Evolutionary conservation across 495 filamentous ascomycete genomes (phyloP).

Genomic region (Aspergillus campestris): DNA sequence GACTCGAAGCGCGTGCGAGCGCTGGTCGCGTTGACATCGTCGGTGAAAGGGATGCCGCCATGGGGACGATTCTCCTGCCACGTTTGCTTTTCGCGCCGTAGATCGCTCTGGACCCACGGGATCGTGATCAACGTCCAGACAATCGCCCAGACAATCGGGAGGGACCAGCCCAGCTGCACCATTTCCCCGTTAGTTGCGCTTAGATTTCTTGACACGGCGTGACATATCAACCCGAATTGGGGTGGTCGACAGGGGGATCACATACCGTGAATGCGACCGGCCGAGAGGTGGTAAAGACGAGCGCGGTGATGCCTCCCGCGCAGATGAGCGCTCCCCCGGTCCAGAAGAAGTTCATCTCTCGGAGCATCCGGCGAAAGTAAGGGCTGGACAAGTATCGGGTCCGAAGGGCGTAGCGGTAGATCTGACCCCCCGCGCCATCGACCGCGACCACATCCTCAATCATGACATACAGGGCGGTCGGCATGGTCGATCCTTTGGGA

Average conservation of each 20-base stretch:
- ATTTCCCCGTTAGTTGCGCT: conserved; percentile 6
- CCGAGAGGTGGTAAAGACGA: conserved; percentile 54
- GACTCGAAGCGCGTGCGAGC: conserved; percentile 35
- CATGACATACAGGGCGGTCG: conserved; percentile 63
- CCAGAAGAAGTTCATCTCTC: conserved; percentile 71
- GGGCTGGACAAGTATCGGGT: conserved; percentile 62
- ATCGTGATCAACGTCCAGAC: conserved; percentile 62
- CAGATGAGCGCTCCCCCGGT: conserved; percentile 48
- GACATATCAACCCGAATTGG: too few relatives aligned
- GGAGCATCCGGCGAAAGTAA: conserved; percentile 63
- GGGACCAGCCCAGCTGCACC: conserved; percentile 49
- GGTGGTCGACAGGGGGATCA: conserved; percentile 3
- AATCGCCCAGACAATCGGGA: conserved; percentile 60
- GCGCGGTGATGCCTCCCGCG: conserved; percentile 48
- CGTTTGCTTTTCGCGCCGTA: conserved; percentile 52
- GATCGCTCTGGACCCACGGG: conserved; percentile 53
- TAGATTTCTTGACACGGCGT: neutral
- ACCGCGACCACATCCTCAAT: conserved; percentile 78
- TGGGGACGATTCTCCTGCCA: conserved; percentile 44
- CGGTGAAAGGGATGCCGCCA: conserved; percentile 31
- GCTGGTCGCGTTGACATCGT: conserved; percentile 31
- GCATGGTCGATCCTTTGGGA: conserved; percentile 57
- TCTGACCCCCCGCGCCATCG: conserved; percentile 62
- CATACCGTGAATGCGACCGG: conserved; percentile 65
- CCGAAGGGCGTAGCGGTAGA: conserved; percentile 55